These are phyloP conservation scores for Pseudocercospora musae DNA, from an alignment of 2,329 filamentous ascomycete genomes.

Conservation along the genomic window DNA sequence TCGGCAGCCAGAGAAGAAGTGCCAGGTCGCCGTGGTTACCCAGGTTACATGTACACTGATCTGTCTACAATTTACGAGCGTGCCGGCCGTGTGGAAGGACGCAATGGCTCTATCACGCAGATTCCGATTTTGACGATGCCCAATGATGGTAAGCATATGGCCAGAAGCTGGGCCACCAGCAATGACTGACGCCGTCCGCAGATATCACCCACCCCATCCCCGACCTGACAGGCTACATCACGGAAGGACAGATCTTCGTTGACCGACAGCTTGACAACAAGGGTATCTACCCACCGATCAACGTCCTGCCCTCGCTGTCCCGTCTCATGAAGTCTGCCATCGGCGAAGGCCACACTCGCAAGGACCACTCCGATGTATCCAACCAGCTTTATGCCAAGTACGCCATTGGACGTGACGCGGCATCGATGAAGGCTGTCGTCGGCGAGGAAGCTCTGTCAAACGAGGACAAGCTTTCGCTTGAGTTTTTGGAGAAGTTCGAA, in stretches of 20 bases:
- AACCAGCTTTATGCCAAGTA: conserved; percentile 99
- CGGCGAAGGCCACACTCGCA: conserved; percentile 92
- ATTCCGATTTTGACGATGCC: conserved; percentile 99
- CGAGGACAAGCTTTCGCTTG: conserved; percentile 95
- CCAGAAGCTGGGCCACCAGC: neutral
- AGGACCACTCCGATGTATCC: conserved; percentile 96
- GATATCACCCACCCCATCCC: conserved; percentile 99
- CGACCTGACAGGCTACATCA: conserved; percentile 98
- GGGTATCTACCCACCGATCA: conserved; percentile 97
- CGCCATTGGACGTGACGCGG: conserved; percentile 95
- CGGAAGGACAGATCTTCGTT: conserved; percentile 96
- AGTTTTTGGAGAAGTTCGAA: conserved; percentile 99
- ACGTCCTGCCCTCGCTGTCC: conserved; percentile 94
- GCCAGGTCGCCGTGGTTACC: conserved; percentile 97
- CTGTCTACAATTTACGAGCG: conserved; percentile 99
- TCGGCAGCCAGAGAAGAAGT: conserved; percentile 98
- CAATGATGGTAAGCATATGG: conserved; percentile 70
- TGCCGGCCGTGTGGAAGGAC: conserved; percentile 92
- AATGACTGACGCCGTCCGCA: conserved; percentile 31
- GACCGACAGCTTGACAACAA: conserved; percentile 93
- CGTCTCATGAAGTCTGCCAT: conserved; percentile 99
- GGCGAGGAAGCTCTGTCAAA: conserved; percentile 94
- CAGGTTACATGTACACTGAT: conserved; percentile 99
- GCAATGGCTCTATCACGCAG: conserved; percentile 98
- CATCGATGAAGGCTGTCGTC: conserved; percentile 98